A percentile compares a stretch with the other conserved stretches of the same genome.
Conservation (phyloP, 140 eudicot genomes). For the Cichorium intybus region DNA sequence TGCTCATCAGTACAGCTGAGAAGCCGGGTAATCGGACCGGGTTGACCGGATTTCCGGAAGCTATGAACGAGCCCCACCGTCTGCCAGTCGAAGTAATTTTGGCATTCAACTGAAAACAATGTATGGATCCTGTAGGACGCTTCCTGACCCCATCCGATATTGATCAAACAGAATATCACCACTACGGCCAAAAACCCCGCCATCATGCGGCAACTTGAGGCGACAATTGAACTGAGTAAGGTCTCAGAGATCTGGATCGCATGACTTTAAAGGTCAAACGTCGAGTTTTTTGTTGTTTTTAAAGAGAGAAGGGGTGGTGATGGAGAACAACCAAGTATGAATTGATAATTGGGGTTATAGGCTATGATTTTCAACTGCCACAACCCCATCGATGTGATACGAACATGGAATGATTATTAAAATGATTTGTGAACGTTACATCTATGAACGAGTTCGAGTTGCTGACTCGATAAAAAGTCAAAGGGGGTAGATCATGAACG, state of each 20-base stretch:
- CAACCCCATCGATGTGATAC: conserved; percentile 6
- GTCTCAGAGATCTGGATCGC: conserved; percentile 40
- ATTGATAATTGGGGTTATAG: conserved; percentile 27
- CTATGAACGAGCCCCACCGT: conserved; percentile 97
- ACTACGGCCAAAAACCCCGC: conserved; percentile 13
- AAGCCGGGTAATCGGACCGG: conserved; percentile 91
- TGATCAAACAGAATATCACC: conserved; percentile 27
- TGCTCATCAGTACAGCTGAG: conserved; percentile 94
- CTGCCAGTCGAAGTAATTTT: conserved; percentile 98
- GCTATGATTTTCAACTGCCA: conserved; percentile 16
- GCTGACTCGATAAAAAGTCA: conserved; percentile 20
- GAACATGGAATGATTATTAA: conserved; percentile 27
- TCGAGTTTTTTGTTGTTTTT: not conserved
- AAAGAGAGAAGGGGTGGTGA: not conserved
- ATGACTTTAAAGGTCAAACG: conserved; percentile 26
- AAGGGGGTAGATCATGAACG: not conserved
- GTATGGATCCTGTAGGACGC: conserved; percentile 84
- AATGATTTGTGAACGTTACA: conserved; percentile 15
- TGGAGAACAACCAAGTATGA: conserved; percentile 13
- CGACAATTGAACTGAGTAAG: conserved; percentile 7
- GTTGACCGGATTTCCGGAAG: conserved; percentile 71
- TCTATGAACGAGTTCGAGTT: conserved; percentile 7
- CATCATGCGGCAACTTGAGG: conserved; percentile 32
- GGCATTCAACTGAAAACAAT: conserved; percentile 94
- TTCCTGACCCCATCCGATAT: conserved; percentile 35